Percentiles rank a stretch among this genome's conserved stretches.
Evolutionary conservation across 495 filamentous ascomycete species (phyloP).

Genomic region (Xylaria venustula): DNA sequence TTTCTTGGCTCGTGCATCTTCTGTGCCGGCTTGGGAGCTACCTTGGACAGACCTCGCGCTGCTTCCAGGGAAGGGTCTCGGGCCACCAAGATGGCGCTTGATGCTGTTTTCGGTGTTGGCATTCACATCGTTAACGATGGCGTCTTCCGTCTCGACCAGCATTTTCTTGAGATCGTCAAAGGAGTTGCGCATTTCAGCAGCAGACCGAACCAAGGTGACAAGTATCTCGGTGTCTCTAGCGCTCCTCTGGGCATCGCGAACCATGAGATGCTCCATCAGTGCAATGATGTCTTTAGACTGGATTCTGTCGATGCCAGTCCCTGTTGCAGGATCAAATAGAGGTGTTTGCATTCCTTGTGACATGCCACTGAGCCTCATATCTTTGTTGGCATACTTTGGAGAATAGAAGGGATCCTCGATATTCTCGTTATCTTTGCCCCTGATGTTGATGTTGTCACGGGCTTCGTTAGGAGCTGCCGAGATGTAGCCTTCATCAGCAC

Average conservation of each 20-base stretch:
- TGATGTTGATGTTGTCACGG: conserved; percentile 51
- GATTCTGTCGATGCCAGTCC: conserved; percentile 85
- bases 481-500: conserved; percentile 83
- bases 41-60: conserved; percentile 54
- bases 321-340: conserved; percentile 87
- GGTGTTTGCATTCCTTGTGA: conserved; percentile 88
- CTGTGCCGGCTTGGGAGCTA: conserved; percentile 62
- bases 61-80: conserved; percentile 75
- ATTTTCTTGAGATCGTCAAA: conserved; percentile 96
- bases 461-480: conserved; percentile 75
- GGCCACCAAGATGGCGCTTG: conserved; percentile 79
- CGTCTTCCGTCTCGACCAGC: conserved; percentile 79
- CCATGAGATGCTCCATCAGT: conserved; percentile 97
- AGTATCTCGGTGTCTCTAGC: conserved; percentile 96
- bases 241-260: conserved; percentile 94
- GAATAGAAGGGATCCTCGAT: conserved; percentile 61
- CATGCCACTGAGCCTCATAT: conserved; percentile 76
- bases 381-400: too few species aligned
- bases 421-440: conserved; percentile 55
- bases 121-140: conserved; percentile 79
- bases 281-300: conserved; percentile 97
- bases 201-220: conserved; percentile 87
- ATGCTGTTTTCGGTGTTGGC: conserved; percentile 81
- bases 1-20: conserved; percentile 76
- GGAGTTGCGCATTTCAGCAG: conserved; percentile 94